Conservation (phyloP, 169 alveolate genomes). For the Cryptosporidium andersoni region DNA sequence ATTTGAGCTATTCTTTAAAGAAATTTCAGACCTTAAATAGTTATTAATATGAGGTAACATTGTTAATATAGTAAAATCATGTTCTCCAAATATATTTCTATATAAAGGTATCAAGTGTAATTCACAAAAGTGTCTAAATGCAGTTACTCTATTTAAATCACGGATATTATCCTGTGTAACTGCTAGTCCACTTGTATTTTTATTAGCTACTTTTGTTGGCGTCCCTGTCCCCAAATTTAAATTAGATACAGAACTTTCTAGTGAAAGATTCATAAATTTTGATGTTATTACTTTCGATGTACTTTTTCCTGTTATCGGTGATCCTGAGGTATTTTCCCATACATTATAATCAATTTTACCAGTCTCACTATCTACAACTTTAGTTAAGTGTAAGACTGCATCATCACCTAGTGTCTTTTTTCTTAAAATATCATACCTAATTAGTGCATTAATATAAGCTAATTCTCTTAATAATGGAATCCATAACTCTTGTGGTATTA, state of each 20-base stretch:
- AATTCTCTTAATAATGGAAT: constrained; percentile 68
- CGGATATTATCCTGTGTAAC: constrained; percentile 62
- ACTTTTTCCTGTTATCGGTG: neutral
- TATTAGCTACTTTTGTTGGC: neutral
- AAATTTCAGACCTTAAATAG: constrained; percentile 1
- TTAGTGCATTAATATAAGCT: constrained; percentile 66
- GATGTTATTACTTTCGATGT: neutral
- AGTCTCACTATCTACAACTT: constrained; percentile 31
- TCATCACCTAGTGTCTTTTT: constrained; percentile 58
- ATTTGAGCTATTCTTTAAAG: neutral
- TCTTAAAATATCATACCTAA: constrained; percentile 57
- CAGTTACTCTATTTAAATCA: constrained; percentile 68
- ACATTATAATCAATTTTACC: constrained; percentile 64
- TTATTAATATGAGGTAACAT: constrained; percentile 19
- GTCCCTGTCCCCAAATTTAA: neutral
- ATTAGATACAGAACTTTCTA: neutral
- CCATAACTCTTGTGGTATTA: constrained; percentile 68
- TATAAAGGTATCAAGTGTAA: constrained; percentile 55
- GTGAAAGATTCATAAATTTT: neutral
- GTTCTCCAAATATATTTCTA: constrained; percentile 14
- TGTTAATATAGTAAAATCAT: constrained; percentile 45
- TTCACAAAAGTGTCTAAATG: constrained; percentile 68
- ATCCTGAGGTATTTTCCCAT: constrained; percentile 26
- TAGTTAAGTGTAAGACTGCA: constrained; percentile 36
- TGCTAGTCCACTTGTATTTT: constrained; percentile 35